Percentiles rank a stretch among this genome's conserved stretches.
These are phyloP conservation scores for Jaenimonas drosophilae DNA, from an alignment of 208 protist species.

Conservation along the genomic window DNA sequence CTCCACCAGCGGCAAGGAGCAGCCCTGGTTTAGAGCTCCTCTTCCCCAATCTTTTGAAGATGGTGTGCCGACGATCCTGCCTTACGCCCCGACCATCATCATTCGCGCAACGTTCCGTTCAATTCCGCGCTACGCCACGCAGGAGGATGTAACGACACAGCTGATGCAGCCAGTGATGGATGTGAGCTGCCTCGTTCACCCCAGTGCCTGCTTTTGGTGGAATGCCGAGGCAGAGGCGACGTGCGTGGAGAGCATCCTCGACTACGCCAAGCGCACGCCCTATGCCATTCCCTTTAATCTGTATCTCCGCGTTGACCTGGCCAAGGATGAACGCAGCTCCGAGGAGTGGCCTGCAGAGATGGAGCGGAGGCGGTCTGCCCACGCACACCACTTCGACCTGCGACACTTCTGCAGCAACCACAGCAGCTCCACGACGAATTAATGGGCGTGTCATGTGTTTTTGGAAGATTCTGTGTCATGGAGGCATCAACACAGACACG, in stretches of 20 bases:
- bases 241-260: constrained; percentile 62
- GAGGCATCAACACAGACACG: no score
- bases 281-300: constrained; percentile 81
- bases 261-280: constrained; percentile 79
- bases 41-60: constrained; percentile 39
- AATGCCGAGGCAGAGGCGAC: constrained; percentile 49
- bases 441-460: constrained; percentile 2
- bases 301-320: constrained; percentile 72
- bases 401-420: constrained; percentile 29
- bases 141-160: constrained; percentile 27
- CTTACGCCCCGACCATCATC: constrained; percentile 73
- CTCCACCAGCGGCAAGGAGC: constrained; percentile 25
- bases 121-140: constrained; percentile 17
- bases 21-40: constrained; percentile 72
- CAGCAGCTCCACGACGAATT: neutral
- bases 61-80: constrained; percentile 56
- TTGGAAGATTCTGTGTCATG: neutral
- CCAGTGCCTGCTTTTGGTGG: constrained; percentile 80
- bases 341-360: constrained; percentile 23
- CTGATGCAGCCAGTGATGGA: constrained; percentile 82
- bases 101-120: constrained; percentile 44
- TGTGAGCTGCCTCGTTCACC: constrained; percentile 66
- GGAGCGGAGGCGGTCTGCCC: constrained; percentile 19
- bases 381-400: constrained; percentile 49
- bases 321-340: constrained; percentile 22